Evolutionary conservation across 106 monocot species (phyloP).

Genomic region (Cymbidium sinense): DNA sequence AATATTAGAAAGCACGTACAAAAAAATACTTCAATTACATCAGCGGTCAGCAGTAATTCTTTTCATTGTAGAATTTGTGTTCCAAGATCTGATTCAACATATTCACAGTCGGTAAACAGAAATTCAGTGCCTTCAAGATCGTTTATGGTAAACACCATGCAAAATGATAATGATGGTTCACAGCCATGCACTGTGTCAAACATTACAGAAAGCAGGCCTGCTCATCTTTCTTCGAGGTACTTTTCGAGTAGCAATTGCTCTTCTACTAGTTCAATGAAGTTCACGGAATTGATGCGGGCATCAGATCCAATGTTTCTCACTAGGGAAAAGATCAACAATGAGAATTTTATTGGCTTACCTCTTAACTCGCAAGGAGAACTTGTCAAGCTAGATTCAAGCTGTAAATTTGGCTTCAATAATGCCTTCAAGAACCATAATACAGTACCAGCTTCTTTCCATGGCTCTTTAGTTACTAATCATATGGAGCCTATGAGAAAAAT

Average conservation of each 20-base stretch:
- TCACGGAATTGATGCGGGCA: background rate
- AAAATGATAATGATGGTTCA: background rate
- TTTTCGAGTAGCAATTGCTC: conserved; percentile 13
- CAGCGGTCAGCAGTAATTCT: background rate
- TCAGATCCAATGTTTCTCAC: conserved; percentile 5
- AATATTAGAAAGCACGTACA: background rate
- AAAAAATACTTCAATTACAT: background rate
- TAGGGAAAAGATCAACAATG: conserved; percentile 5
- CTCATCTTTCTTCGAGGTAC: background rate
- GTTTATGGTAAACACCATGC: conserved; percentile 1
- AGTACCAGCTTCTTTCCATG: too few relatives aligned
- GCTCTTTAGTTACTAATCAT: conserved; percentile 5
- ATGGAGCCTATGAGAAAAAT: background rate
- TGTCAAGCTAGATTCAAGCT: conserved; percentile 21
- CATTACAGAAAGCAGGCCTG: background rate
- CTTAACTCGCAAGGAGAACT: conserved; percentile 57
- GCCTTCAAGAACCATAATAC: conserved; percentile 21
- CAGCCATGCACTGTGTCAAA: background rate
- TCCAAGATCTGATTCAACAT: conserved; percentile 6
- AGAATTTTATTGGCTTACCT: conserved; percentile 38
- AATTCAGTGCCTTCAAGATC: conserved; percentile 1
- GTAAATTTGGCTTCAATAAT: conserved; percentile 18
- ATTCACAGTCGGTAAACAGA: conserved; percentile 6
- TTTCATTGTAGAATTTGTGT: background rate
- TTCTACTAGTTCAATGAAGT: conserved; percentile 11